Evolutionary conservation across 1,139 yeast genomes (phyloP).

Genomic region (Saccharomycopsis crataegensis): DNA sequence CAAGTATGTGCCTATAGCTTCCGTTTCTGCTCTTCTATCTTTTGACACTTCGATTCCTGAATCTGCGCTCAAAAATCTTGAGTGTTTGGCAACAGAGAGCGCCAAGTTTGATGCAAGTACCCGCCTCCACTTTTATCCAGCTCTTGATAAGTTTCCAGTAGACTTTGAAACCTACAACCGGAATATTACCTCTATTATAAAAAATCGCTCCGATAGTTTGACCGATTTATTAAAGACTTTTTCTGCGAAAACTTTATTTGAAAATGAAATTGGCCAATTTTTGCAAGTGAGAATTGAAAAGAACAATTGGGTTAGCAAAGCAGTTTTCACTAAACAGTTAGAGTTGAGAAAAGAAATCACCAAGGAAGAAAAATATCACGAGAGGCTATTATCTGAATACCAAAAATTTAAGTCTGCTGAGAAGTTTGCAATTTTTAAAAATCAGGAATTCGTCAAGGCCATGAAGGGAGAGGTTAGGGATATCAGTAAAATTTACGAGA

Average conservation of each 20-base stretch:
- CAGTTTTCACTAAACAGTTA: constrained; percentile 10
- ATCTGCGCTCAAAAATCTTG: too few relatives aligned
- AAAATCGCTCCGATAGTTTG: too few relatives aligned
- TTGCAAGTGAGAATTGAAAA: constrained; percentile 15
- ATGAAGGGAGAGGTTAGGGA: not conserved
- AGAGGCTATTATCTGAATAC: constrained; percentile 11
- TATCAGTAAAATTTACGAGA: not conserved
- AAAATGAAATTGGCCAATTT: constrained; percentile 13
- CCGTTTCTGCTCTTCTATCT: too few relatives aligned
- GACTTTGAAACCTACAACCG: too few relatives aligned
- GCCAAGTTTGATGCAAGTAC: too few relatives aligned
- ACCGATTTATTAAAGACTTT: too few relatives aligned
- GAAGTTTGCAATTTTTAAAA: constrained; percentile 1
- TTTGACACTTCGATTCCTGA: too few relatives aligned
- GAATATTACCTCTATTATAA: too few relatives aligned
- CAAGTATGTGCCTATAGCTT: too few relatives aligned
- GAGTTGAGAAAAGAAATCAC: constrained; percentile 9
- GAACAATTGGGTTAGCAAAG: constrained; percentile 11
- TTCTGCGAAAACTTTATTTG: not conserved
- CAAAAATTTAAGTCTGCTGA: not conserved
- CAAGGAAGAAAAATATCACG: constrained; percentile 15
- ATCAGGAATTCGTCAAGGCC: not conserved
- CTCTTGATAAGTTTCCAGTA: too few relatives aligned
- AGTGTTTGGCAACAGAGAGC: too few relatives aligned
- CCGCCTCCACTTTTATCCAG: too few relatives aligned